Evolutionary conservation across 2,329 filamentous ascomycete genomes (phyloP), one percentile per base, ranked within the genome.

Genomic region (Exophiala mesophila): DNA sequence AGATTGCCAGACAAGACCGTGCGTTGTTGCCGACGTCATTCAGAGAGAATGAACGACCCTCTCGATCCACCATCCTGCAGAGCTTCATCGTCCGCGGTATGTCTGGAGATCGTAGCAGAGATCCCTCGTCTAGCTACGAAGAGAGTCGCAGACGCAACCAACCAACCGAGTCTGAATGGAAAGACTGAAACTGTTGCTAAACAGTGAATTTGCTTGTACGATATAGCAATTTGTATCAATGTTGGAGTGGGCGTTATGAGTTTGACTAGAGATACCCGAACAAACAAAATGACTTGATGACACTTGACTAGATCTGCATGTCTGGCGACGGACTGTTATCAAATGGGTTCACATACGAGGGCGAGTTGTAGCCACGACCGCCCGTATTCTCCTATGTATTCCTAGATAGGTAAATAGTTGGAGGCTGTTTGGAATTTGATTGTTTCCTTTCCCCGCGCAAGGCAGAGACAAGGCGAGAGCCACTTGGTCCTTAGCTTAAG

Each of bases 1-100:
- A 82, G 58, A 85, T 97, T 66, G 81, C 81, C 54, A 84, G 80
- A 59, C 55, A 67, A 63, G 12, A 66, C 67, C 41, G 69, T 44
- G 65, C 65, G 5, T 61, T 71, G 39, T 67, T 70, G 57, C 46
- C 51, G 7, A 45, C 39, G 38, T 49, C 49, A 5, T 35, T 50
- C 26, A 49, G 52, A 41, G 51, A 54, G 20, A 36, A 23, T 13
- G 51, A 50, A 15, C 37, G 51, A 17, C 36, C 43, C 9, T 37
- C 51, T 7, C 41, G 53, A 7, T 32, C 49, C 10, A 50, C 36
- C 29, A 44, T 52, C 36, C 46, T 54, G 39, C 47, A 50, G 26
- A 41, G 40, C 15, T 43, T 54, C 5, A 36, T 54, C 13, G 45
- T 45, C 24, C 49, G 53, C 18, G 47, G 49, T 8, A 29, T 52